Base-by-base conservation (phyloP, 768 basidiomycete species). In the Cystobasidium ongulense region DNA sequence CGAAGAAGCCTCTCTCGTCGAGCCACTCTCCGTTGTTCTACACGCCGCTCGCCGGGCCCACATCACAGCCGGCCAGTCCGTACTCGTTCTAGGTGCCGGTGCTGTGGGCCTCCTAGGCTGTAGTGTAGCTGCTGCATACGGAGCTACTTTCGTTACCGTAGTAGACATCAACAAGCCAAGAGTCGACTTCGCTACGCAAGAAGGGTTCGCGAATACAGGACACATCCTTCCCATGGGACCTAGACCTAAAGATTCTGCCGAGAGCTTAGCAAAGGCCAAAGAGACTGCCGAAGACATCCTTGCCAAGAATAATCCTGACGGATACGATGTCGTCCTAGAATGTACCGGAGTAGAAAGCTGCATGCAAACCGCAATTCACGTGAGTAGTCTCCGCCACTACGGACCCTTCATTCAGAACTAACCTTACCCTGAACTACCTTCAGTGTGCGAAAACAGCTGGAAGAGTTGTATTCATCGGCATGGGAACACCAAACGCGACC, bases 261-360 rank as follows among this genome's bases (percentile, higher is more conserved):
- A 72, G 53, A 41, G 71, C 27, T 62, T 77, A 10, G 75, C 70
- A 11, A 75, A 74, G 36, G 50, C 78, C 71, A 77, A 80, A 54
- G 83, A 84, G 72, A 84, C 83, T 73, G 83, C 84, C 41, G 86
- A 85, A 80, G 85, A 27, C 25, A 73, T 77, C 84, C 38, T 75
- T 50, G 27, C 21, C 11, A 31, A 75, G 52, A 23, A 41, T 39
- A 52, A 74, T 53, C 35, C 75, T 21, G 88, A 91, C 31, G 95
- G 95, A 35, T 95, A 92, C 82, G 92, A 96, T 81, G 84, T 90
- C 79, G 89, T 97, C 62, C 90, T 94, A 79, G 94, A 98, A 81
- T 98, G 94, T 82, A 93, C 92, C 15, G 94, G 94, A 75, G 92
- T 91, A 1, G 92, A 95, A 81, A 85, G 87, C 39, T 91, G 90